A percentile compares a stretch with the other conserved stretches of the same genome.
phyloP scores from a whole-genome alignment of 345 rosid genomes.

The Nasturtium officinale region DNA sequence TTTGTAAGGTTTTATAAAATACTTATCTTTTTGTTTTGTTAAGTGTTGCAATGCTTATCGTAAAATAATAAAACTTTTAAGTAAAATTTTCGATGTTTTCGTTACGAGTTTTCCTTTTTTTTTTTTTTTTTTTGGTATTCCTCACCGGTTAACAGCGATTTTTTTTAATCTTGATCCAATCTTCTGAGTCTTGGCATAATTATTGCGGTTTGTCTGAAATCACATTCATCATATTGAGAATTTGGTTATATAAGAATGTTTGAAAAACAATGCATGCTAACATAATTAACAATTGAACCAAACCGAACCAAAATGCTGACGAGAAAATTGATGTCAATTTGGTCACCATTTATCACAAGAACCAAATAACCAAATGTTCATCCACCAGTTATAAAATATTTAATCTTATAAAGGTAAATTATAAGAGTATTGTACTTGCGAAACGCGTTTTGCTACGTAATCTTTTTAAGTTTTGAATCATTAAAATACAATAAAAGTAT shows the following conservation, averaged over 20 bases:
- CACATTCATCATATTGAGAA: not conserved
- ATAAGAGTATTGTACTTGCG: not conserved
- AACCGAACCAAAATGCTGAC: not conserved
- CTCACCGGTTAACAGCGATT: constrained; percentile 50
- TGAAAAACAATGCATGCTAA: not conserved
- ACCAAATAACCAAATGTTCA: not conserved
- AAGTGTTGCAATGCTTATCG: not conserved
- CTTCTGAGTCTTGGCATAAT: constrained; percentile 47
- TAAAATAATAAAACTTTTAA: not conserved
- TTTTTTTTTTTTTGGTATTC: constrained; percentile 48
- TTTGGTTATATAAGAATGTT: not conserved
- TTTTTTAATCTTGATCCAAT: constrained; percentile 45
- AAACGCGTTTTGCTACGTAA: not conserved
- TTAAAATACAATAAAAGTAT: constrained; percentile 25
- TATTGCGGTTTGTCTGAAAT: constrained; percentile 63
- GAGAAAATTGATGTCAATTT: not conserved
- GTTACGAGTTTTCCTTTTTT: not conserved
- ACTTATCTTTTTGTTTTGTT: too few species aligned
- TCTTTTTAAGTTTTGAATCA: not conserved
- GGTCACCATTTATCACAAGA: not conserved
- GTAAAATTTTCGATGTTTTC: not conserved
- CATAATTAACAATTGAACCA: not conserved
- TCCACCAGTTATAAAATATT: too few species aligned
- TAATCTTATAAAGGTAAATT: too few species aligned
- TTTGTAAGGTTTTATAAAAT: constrained; percentile 14